Evolutionary conservation across 2,329 filamentous ascomycete genomes (phyloP).

Genomic region (Colletotrichum tofieldiae): DNA sequence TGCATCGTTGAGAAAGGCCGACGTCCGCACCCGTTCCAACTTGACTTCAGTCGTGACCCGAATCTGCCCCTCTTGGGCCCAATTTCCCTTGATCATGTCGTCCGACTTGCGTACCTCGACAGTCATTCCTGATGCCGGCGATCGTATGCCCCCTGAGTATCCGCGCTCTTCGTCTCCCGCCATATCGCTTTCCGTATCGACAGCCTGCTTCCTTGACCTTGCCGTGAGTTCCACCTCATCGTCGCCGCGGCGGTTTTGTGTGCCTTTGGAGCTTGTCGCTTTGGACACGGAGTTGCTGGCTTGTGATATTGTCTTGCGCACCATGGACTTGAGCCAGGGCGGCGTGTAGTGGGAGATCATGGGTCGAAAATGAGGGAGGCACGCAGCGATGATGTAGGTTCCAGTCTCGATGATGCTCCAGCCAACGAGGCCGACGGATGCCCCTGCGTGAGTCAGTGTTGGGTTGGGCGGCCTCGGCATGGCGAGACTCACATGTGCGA

Average conservation of each 20-base stretch:
- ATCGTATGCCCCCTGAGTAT: neutral
- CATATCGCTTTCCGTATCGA: conserved; percentile 3
- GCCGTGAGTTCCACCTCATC: conserved; percentile 38
- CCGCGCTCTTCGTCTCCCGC: conserved; percentile 33
- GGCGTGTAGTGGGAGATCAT: conserved; percentile 43
- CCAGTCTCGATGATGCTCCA: conserved; percentile 40
- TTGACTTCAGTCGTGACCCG: conserved; percentile 36
- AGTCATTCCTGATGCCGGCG: conserved; percentile 25
- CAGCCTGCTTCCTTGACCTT: conserved; percentile 14
- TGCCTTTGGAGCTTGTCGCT: conserved; percentile 3
- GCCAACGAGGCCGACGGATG: conserved; percentile 38
- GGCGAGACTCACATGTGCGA: conserved; percentile 19
- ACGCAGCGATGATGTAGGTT: conserved; percentile 47
- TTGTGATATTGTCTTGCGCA: conserved; percentile 34
- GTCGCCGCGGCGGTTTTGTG: conserved; percentile 6
- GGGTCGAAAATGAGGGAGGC: conserved; percentile 46
- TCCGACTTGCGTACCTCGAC: conserved; percentile 35
- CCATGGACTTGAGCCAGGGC: conserved; percentile 37
- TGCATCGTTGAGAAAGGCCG: conserved; percentile 5
- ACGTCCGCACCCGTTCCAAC: conserved; percentile 28
- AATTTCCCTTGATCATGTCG: conserved; percentile 17
- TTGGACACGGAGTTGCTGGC: conserved; percentile 36
- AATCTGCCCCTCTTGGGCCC: conserved; percentile 23
- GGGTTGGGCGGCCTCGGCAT: rapidly evolving
- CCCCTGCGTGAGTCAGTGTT: conserved; percentile 21